phyloP scores from a whole-genome alignment of 805 yeast genomes.

The Monosporozyma siamensis region DNA sequence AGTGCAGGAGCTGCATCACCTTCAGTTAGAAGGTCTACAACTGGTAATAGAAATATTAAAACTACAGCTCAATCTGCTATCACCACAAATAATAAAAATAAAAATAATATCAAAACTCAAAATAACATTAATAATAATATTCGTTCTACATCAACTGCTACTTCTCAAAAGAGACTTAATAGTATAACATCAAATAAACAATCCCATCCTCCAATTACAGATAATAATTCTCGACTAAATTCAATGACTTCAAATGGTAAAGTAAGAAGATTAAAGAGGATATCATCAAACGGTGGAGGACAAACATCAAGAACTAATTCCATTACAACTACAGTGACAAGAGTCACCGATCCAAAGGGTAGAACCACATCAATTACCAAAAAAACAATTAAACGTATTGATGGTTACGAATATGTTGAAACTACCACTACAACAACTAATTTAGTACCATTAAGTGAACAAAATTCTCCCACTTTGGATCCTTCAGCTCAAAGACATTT shows the following conservation, averaged over 20 bases:
- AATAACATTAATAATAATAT: background rate
- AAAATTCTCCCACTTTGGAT: background rate
- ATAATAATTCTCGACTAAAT: conserved; percentile 11
- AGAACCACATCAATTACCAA: conserved; percentile 48
- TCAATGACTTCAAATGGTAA: conserved; percentile 17
- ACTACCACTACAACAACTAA: conserved; percentile 37
- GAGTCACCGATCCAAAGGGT: conserved; percentile 41
- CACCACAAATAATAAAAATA: background rate
- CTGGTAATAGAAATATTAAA: background rate
- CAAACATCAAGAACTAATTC: conserved; percentile 16
- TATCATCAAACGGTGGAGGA: background rate
- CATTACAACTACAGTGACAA: conserved; percentile 41
- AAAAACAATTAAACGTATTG: conserved; percentile 41
- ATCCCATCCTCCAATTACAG: conserved; percentile 5
- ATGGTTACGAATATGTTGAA: conserved; percentile 40
- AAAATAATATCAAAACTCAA: background rate
- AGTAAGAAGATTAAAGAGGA: background rate
- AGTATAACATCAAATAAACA: conserved; percentile 2
- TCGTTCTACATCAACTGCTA: background rate
- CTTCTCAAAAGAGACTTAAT: background rate
- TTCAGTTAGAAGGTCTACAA: too few relatives aligned
- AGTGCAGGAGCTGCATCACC: too few relatives aligned
- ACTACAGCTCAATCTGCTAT: background rate
- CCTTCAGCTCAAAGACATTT: conserved; percentile 18
- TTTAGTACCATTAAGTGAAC: conserved; percentile 7